Base-by-base conservation (phyloP, 768 basidiomycete genomes). In the Tremella yokohamensis region DNA sequence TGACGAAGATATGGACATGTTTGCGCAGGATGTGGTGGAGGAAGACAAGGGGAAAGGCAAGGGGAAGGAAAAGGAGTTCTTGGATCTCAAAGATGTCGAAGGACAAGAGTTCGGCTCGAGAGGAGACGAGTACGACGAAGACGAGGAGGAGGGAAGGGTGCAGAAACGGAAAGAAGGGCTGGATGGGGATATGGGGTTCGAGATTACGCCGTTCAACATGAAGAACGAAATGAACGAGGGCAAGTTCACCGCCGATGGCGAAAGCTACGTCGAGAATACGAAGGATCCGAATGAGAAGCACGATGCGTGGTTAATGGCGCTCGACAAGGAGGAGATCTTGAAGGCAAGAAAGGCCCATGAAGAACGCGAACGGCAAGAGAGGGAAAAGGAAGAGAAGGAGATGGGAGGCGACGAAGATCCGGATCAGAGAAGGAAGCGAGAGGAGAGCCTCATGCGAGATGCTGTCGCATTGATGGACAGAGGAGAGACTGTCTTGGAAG, bases 191-290 rank as follows among this genome's bases (percentile, higher is more conserved):
- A 97, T 99, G 94, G 96, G 94, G 1, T 94, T 79, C 77, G 88
- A 93, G 72, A 66, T 99, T 9, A 92, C 89, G 2, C 88, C 90
- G 24, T 99, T 99, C 84, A 94, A 99, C 76, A 98, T 99, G 94
- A 87, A 92, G 63, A 87, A 90, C 68, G 96, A 99, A 81, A 93
- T 98, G 87, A 87, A 90, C 71, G 94, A 98, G 78, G 96, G 96
- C 39, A 90, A 91, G 73, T 97, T 99, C 79, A 86, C 89, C 3
- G 88, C 88, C 59, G 94, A 98, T 72, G 96, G 96, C 48, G 73
- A 77, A 58, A 63, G 61, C 8, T 80, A 78, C 68, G 90, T 91
- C 72, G 84, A 88, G 49, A 86, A 87, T 64, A 82, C 86, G 11
- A 86, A 87, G 73, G 96, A 99, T 76, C 89, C 88, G 0, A 87